phyloP scores from a whole-genome alignment of 2,329 filamentous ascomycete genomes.

The Ilyonectria sp. region DNA sequence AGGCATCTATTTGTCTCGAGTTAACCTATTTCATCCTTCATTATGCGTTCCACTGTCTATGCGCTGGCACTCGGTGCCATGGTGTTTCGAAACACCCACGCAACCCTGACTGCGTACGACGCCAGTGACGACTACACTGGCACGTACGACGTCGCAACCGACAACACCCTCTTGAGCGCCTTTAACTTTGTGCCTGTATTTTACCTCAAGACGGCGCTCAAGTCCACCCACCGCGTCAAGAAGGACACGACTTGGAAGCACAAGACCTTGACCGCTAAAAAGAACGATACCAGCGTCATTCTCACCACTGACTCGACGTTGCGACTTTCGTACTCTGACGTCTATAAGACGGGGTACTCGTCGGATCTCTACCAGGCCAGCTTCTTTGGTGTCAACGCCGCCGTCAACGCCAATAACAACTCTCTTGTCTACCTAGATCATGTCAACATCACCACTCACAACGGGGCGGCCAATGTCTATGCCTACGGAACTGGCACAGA shows the following conservation, averaged over 20 bases:
- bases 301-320: background rate
- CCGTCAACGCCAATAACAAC: background rate
- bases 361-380: background rate
- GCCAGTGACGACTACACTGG: background rate
- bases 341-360: background rate
- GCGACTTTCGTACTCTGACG: background rate
- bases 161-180: background rate
- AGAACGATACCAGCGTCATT: background rate
- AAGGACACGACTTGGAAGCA: background rate
- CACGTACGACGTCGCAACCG: background rate
- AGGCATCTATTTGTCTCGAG: background rate
- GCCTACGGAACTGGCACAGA: constrained; percentile 10
- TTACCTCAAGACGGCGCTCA: background rate
- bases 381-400: background rate
- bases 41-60: background rate
- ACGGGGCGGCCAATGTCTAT: constrained; percentile 17
- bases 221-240: background rate
- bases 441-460: constrained; percentile 14
- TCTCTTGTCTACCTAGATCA: constrained; percentile 1
- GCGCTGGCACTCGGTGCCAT: background rate
- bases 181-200: background rate
- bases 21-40: background rate
- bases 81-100: background rate
- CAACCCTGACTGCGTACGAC: background rate
- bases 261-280: background rate